These are phyloP conservation scores for Syzygium malaccense DNA, from an alignment of 441 rosid species.

Conservation along the genomic window DNA sequence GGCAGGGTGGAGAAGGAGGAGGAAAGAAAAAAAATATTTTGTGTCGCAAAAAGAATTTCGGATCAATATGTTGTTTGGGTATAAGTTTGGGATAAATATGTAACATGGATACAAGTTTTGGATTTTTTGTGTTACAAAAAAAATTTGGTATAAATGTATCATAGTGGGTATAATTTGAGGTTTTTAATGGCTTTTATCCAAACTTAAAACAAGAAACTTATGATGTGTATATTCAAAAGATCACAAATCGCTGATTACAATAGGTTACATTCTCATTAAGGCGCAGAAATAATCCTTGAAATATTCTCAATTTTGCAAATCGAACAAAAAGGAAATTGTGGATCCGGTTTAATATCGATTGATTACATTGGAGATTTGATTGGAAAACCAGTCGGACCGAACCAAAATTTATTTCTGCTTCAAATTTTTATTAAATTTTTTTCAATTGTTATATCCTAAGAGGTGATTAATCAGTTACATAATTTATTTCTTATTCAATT, in stretches of 20 bases:
- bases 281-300: background rate
- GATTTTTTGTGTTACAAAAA: background rate
- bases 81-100: background rate
- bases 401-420: background rate
- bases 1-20: too few species aligned
- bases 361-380: background rate
- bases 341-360: background rate
- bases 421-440: too few species aligned
- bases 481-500: background rate
- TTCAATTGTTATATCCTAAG: background rate
- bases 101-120: background rate
- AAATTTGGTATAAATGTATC: fast-evolving
- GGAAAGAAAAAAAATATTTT: too few species aligned
- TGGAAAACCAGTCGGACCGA: background rate
- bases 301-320: background rate
- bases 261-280: background rate
- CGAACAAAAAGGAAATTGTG: background rate
- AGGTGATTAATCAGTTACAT: background rate
- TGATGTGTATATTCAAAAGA: background rate
- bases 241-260: background rate
- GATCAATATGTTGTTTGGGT: too few species aligned
- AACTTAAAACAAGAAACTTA: background rate
- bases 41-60: too few species aligned
- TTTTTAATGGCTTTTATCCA: background rate
- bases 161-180: background rate